Evolutionary conservation across 2,329 filamentous ascomycete genomes (phyloP), one percentile per base, ranked within the genome.

Genomic region (Fusarium sp.): DNA sequence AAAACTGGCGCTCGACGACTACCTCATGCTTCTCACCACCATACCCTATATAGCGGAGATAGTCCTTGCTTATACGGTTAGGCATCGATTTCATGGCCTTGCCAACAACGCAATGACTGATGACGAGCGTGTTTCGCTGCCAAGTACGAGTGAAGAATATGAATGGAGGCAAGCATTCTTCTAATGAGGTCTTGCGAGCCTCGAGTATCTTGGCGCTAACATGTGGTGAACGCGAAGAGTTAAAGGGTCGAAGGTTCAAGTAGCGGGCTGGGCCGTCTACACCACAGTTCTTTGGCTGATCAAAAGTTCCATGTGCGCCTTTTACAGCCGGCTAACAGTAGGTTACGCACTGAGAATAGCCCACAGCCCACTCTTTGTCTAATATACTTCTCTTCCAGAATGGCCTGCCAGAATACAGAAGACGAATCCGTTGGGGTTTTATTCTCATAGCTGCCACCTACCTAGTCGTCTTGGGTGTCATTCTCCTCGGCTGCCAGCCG

Each of bases 91-190:
- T 60, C 79, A 80, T 54, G 86, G 87, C 1, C 79, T 88, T 1
- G 85, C 86, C 42, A 88, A 88, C 73, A 87, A 85, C 69, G 77
- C 81, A 65, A 87, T 89, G 86, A 87, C 86, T 2, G 82, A 85
- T 6, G 81, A 83, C 54, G 75, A 88, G 65, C 84, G 88, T 18
- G 78, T 76, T 4, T 70, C 78, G 1, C 79, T 89, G 6, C 79
- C 81, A 8, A 83, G 84, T 0, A 65, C 78, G 9, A 86, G 84
- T 1, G 72, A 82, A 33, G 85, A 87, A 74, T 87, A 82, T 69
- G 70, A 64, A 10, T 71, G 27, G 47, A 70, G 87, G 10, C 25
- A 25, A 16, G 45, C 20, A 16, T 16, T 22, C 3, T 50, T 16
- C 22, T 9, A 27, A 16, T 50, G 8, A 40, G 38, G 38, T 40